phyloP scores from a whole-genome alignment of 164 flowering plant genomes.

The Euptelea pleiosperma region DNA sequence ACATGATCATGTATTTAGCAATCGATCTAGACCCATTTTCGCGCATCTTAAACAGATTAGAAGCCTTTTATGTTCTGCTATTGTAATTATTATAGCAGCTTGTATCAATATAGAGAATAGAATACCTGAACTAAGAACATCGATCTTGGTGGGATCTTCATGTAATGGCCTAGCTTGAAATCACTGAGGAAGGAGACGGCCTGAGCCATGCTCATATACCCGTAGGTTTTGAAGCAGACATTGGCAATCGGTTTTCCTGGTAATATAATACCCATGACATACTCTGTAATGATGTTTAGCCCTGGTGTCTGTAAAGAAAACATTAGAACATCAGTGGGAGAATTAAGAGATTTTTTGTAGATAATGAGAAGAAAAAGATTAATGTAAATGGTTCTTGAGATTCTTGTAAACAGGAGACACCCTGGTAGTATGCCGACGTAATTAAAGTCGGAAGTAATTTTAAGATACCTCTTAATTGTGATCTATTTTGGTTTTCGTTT shows the following conservation, averaged over 20 bases:
- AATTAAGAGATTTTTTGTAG: too few species aligned
- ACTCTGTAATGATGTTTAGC: conserved; percentile 66
- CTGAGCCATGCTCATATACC: conserved; percentile 73
- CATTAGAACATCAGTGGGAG: neutral
- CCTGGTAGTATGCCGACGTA: too few species aligned
- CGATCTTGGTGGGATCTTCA: conserved; percentile 80
- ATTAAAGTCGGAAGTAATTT: too few species aligned
- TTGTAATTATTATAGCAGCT: too few species aligned
- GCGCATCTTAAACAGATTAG: neutral
- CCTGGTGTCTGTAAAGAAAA: conserved; percentile 55
- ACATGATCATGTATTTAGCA: too few species aligned
- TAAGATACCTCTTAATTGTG: too few species aligned
- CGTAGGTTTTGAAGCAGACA: conserved; percentile 75
- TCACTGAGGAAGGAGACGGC: conserved; percentile 69
- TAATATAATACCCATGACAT: conserved; percentile 53
- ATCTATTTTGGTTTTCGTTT: too few species aligned
- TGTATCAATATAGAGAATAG: neutral
- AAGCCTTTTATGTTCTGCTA: neutral
- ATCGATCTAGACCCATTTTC: too few species aligned
- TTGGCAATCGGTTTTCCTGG: conserved; percentile 75
- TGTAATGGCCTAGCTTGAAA: conserved; percentile 84
- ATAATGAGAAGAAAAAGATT: too few species aligned
- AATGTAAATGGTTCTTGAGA: too few species aligned
- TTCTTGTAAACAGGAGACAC: too few species aligned
- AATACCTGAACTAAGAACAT: conserved; percentile 76